phyloP scores from a whole-genome alignment of 345 rosid species.

The Moricandia moricandioides region DNA sequence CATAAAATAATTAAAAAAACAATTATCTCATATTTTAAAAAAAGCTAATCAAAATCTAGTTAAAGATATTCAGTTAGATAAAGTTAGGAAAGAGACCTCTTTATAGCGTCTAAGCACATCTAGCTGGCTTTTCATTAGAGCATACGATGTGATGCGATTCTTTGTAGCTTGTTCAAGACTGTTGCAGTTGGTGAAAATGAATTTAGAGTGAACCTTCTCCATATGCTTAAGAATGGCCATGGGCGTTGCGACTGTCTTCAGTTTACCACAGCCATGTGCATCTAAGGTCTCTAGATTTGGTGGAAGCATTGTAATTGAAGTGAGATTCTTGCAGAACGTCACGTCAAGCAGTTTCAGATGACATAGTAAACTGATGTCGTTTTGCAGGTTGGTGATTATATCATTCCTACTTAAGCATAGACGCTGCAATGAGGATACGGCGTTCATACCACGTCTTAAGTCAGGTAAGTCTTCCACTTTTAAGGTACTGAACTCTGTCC shows the following conservation, averaged over 20 bases:
- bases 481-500: constrained; percentile 1
- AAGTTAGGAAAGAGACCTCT: constrained; percentile 10
- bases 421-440: background rate
- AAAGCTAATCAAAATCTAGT: too few species aligned
- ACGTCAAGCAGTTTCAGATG: constrained; percentile 18
- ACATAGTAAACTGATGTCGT: background rate
- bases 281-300: constrained; percentile 23
- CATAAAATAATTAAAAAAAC: too few species aligned
- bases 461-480: background rate
- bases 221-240: constrained; percentile 10
- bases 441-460: background rate
- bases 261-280: constrained; percentile 19
- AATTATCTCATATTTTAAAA: too few species aligned
- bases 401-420: constrained; percentile 15
- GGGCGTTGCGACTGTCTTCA: background rate
- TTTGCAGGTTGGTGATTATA: constrained; percentile 4
- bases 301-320: constrained; percentile 11
- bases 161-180: constrained; percentile 19
- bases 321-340: constrained; percentile 16
- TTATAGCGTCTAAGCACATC: background rate
- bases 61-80: background rate
- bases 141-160: constrained; percentile 18
- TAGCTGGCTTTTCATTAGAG: constrained; percentile 18
- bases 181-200: constrained; percentile 27
- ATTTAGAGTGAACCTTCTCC: constrained; percentile 27